Evolutionary conservation across 2,329 filamentous ascomycete species (phyloP), one percentile per base, ranked within the genome.

Genomic region (Penicillium sp.): DNA sequence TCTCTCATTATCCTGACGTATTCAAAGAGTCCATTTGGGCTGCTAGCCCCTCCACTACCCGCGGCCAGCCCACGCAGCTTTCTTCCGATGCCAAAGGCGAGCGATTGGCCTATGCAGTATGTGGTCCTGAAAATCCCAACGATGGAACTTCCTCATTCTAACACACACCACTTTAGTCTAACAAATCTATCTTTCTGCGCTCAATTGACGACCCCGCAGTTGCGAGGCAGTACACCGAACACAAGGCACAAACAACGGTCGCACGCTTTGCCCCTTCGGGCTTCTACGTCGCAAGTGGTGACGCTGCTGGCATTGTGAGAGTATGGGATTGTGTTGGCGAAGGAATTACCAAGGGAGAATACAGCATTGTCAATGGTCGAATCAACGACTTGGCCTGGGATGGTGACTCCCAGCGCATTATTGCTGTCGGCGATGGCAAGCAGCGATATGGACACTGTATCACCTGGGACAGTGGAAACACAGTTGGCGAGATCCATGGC

Each of bases 351-450:
- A 96, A 95, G 74, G 90, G 92, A 62, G 93, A 97, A 74, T 97
- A 96, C 75, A 83, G 86, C 69, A 97, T 97, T 75, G 92, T 97
- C 67, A 91, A 90, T 32, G 94, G 94, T 11, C 88, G 90, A 50
- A 93, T 99, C 76, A 96, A 96, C 71, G 94, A 99, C 72, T 85
- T 99, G 61, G 93, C 91, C 1, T 99, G 94, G 92, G 94, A 97
- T 68, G 93, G 92, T 53, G 94, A 99, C 75, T 96, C 90, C 57
- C 92, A 97, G 78, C 88, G 94, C 46, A 88, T 99, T 69, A 97
- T 97, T 67, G 94, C 93, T 3, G 93, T 99, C 5, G 94, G 94
- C 41, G 90, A 97, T 65, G 94, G 94, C 47, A 92, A 93, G 69
- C 91, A 97, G 77, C 84, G 91, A 53, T 97, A 91, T 71, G 93